Evolutionary conservation across 1,284 basidiomycete genomes (phyloP), one percentile per base, ranked within the genome.

Genomic region (Salmacisia buchloeana): DNA sequence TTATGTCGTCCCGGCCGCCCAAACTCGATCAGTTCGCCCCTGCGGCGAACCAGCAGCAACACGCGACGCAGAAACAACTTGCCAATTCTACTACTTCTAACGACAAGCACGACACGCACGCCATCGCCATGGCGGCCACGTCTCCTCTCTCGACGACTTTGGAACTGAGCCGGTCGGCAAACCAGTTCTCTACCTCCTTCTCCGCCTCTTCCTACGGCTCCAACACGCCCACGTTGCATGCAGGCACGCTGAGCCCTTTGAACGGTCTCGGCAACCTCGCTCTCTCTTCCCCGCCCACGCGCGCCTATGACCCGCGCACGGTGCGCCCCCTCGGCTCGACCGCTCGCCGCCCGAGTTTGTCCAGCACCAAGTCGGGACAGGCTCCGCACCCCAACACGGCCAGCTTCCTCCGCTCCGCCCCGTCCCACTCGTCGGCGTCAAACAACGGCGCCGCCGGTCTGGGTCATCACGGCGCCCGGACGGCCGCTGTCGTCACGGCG

Each of bases 1-100:
- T 79, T 61, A 78, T 76, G 71, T 74, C 73, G 18, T 65, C 67
- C 43, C 78, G 75, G 59, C 64, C 68, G 9, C 63, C 72, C 31
- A 70, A 71, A 54, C 23, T 43, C 23, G 49, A 54, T 33, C 49
- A 54, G 49, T 54, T 54, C 59, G 64, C 66, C 18, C 21, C 68
- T 25, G 62, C 68, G 58, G 63, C 61, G 60, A 69, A 69, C 66
- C 9, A 67, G 64, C 60, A 62, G 64, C 34, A 70, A 63, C 56
- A 66, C 64, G 29, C 68, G 63, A 13, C 68, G 70, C n/a, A 65
- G 68, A 15, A 58, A 54, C 13, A 72, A n/a, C n/a, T n/a, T 65
- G 43, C 67, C 69, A 25, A 58, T 60, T 23, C 36, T 69, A 25
- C 62, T 67, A n/a, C 58, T n/a, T n/a, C 60, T 45, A 69, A 72